A percentile compares a stretch with the other conserved stretches of the same genome.
phyloP scores from a whole-genome alignment of 768 basidiomycete genomes.

The Mycena galericulata region DNA sequence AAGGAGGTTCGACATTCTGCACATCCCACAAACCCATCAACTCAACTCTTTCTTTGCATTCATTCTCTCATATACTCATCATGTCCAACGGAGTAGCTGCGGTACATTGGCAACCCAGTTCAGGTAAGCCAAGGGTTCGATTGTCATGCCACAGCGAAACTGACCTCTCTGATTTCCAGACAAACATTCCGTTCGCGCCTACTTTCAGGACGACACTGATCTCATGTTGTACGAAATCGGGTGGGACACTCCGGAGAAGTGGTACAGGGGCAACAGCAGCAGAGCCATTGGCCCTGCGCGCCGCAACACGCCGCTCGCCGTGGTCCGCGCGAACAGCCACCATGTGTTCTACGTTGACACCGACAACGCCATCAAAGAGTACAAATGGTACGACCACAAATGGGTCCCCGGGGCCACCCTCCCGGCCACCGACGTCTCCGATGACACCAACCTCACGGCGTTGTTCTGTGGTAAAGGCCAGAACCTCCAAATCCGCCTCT shows the following conservation, averaged over 20 bases:
- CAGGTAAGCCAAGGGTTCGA: neutral
- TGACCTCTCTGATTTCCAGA: neutral
- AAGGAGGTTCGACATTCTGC: neutral
- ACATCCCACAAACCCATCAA: neutral
- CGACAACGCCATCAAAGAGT: slow-evolving; percentile 5
- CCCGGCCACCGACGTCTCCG: neutral
- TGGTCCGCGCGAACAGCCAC: neutral
- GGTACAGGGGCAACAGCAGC: neutral
- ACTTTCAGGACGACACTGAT: neutral
- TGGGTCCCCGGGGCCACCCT: neutral
- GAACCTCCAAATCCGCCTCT: neutral
- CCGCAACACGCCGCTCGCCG: slow-evolving; percentile 6
- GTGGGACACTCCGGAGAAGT: neutral
- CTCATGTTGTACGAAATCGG: neutral
- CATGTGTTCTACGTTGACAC: slow-evolving; percentile 5
- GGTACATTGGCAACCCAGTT: neutral
- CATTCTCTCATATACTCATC: neutral
- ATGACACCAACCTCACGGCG: neutral
- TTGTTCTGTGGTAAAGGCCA: neutral
- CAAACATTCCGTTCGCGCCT: neutral
- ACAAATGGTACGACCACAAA: neutral
- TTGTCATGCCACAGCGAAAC: neutral
- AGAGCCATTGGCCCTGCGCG: neutral
- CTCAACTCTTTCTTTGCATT: neutral
- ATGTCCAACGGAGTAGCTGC: neutral